These are phyloP conservation scores for Exophiala sp. DNA, from an alignment of 2,329 filamentous ascomycete species.

Conservation along the genomic window DNA sequence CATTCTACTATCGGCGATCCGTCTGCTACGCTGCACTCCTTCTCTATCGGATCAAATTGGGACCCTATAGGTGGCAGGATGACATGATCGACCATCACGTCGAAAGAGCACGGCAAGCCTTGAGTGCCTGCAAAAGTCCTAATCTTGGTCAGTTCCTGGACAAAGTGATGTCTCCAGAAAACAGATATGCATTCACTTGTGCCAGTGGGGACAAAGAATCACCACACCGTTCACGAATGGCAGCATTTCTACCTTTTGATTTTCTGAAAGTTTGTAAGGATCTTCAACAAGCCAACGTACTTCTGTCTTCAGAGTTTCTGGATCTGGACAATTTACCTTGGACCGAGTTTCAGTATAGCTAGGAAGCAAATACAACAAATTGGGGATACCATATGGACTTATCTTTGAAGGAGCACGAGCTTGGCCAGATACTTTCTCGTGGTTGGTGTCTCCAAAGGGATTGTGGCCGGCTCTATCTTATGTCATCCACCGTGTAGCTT, in stretches of 20 bases:
- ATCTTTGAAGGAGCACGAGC: too few species aligned
- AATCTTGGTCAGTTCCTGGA: not conserved
- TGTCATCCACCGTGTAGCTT: too few species aligned
- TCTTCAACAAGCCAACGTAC: not conserved
- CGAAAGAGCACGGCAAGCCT: slow-evolving; percentile 5
- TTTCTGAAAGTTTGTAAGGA: slow-evolving; percentile 2
- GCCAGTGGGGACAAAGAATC: slow-evolving; percentile 4
- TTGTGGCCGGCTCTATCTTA: not conserved
- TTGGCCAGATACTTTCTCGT: too few species aligned
- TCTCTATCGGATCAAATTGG: slow-evolving; percentile 13
- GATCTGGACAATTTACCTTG: slow-evolving; percentile 6
- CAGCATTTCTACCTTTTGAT: slow-evolving; percentile 8
- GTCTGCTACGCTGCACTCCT: slow-evolving; percentile 15
- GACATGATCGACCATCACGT: slow-evolving; percentile 12
- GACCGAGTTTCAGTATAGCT: not conserved
- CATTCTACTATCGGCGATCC: slow-evolving; percentile 12
- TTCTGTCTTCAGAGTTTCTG: slow-evolving; percentile 7
- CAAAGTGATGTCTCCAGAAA: slow-evolving; percentile 9
- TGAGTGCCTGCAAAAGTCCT: not conserved
- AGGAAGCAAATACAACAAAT: not conserved
- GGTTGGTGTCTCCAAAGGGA: too few species aligned
- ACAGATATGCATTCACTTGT: slow-evolving; percentile 5
- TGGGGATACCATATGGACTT: not conserved
- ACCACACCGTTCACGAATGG: slow-evolving; percentile 8
- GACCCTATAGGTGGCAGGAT: slow-evolving; percentile 9